phyloP scores from a whole-genome alignment of 352 stramenopile genomes.

The Peronosclerospora sorghi region DNA sequence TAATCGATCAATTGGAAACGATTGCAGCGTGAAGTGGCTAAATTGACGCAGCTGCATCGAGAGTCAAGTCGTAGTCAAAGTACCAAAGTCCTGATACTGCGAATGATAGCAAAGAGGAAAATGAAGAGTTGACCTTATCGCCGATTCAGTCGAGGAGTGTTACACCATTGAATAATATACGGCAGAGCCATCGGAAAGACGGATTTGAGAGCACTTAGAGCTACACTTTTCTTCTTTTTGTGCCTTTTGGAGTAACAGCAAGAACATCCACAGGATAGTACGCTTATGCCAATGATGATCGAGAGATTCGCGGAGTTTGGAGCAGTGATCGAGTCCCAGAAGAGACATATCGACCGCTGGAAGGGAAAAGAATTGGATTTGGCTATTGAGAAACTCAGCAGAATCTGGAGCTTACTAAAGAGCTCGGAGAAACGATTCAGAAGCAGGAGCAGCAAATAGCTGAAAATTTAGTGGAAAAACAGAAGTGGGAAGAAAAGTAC shows the following conservation, averaged over 20 bases:
- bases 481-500: conserved; percentile 74
- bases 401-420: conserved; percentile 45
- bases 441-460: conserved; percentile 50
- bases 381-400: conserved; percentile 59
- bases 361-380: conserved; percentile 74
- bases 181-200: neutral
- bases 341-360: conserved; percentile 75
- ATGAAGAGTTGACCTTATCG: too few relatives aligned
- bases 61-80: too few relatives aligned
- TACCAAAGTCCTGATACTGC: too few relatives aligned
- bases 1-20: too few relatives aligned
- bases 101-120: too few relatives aligned
- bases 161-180: too few relatives aligned
- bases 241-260: conserved; percentile 63
- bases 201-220: conserved; percentile 27
- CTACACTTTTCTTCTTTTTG: conserved; percentile 13
- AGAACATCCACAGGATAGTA: conserved; percentile 57
- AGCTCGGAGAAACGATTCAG: conserved; percentile 47
- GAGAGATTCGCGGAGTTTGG: conserved; percentile 64
- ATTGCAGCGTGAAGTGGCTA: too few relatives aligned
- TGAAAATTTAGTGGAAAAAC: conserved; percentile 44
- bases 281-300: conserved; percentile 71
- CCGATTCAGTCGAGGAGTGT: too few relatives aligned
- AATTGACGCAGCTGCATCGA: too few relatives aligned
- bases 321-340: conserved; percentile 76